These are phyloP conservation scores for Poteriospumella lacustris DNA, from an alignment of 108 stramenopile species.

Conservation along the genomic window DNA sequence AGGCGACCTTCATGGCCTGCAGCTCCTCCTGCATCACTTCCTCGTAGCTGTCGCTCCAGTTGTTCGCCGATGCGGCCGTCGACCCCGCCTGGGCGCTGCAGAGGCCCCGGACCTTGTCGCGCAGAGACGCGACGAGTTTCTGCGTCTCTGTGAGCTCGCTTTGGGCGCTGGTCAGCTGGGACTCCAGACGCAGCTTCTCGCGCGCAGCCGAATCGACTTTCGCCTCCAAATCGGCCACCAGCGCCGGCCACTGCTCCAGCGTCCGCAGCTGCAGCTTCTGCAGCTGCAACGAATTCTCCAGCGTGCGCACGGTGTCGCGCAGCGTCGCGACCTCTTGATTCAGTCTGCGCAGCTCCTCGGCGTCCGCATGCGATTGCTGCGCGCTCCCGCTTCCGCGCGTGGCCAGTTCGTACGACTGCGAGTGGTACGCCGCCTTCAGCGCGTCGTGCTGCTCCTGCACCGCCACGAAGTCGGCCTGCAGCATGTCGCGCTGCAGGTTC, in stretches of 20 bases:
- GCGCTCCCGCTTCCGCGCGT: background rate
- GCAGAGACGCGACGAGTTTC: background rate
- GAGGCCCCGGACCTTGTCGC: background rate
- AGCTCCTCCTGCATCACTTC: slow-evolving; percentile 28
- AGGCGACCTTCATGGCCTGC: slow-evolving; percentile 24
- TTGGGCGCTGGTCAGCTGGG: background rate
- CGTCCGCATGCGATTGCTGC: too few relatives aligned
- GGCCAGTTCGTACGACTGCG: background rate
- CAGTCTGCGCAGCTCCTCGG: too few relatives aligned
- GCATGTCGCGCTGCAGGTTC: background rate
- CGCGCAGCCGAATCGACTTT: too few relatives aligned
- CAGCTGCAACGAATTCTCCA: too few relatives aligned
- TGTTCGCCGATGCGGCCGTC: background rate
- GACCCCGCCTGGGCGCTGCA: background rate
- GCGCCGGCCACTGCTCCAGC: too few relatives aligned
- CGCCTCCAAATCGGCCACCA: too few relatives aligned
- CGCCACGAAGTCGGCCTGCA: background rate
- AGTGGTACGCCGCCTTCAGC: background rate
- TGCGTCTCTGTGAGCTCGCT: background rate
- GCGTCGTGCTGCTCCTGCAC: background rate
- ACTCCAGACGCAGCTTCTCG: too few relatives aligned
- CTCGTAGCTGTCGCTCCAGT: slow-evolving; percentile 1
- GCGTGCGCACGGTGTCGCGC: too few relatives aligned
- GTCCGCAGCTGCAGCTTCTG: too few relatives aligned
- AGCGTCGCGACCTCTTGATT: too few relatives aligned